Evolutionary conservation across 73 alveolate species (phyloP).

Genomic region (Symbiodinium natans): DNA sequence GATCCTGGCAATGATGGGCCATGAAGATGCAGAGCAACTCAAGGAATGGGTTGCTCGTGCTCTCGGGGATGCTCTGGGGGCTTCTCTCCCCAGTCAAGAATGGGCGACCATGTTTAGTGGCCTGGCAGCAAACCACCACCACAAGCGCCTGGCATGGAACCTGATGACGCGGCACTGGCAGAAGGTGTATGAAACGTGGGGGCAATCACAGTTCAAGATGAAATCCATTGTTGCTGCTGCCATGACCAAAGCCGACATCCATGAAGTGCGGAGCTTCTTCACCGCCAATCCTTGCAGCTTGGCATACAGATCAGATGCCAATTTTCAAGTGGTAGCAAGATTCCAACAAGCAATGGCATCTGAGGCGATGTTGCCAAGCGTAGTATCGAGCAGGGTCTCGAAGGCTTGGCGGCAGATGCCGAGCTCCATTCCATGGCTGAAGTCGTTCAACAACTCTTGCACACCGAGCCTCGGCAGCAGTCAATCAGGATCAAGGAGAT

Average conservation of each 20-base stretch:
- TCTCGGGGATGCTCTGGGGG: neutral
- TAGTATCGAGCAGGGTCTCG: slow-evolving; percentile 20
- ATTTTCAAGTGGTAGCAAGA: too few species aligned
- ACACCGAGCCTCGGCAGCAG: neutral
- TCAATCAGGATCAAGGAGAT: too few species aligned
- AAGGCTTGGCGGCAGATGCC: slow-evolving; percentile 58
- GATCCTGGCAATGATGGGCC: slow-evolving; percentile 35
- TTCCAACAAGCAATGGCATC: too few species aligned
- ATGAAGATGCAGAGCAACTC: neutral
- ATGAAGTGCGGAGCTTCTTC: slow-evolving; percentile 29
- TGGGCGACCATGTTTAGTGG: slow-evolving; percentile 32
- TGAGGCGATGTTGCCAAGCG: slow-evolving; percentile 50
- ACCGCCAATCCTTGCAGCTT: slow-evolving; percentile 24
- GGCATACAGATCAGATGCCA: neutral
- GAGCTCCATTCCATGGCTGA: slow-evolving; percentile 15
- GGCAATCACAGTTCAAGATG: slow-evolving; percentile 73
- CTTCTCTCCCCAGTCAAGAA: neutral
- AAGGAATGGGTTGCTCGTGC: slow-evolving; percentile 28
- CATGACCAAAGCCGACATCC: slow-evolving; percentile 12
- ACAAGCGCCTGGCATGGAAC: slow-evolving; percentile 33
- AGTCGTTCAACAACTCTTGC: slow-evolving; percentile 17
- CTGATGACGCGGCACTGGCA: slow-evolving; percentile 34
- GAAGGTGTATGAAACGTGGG: slow-evolving; percentile 31
- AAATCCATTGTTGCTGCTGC: slow-evolving; percentile 35
- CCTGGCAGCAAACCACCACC: slow-evolving; percentile 34